Conservation (phyloP, 2,329 filamentous ascomycete species). For the Diaporthe nobilis region DNA sequence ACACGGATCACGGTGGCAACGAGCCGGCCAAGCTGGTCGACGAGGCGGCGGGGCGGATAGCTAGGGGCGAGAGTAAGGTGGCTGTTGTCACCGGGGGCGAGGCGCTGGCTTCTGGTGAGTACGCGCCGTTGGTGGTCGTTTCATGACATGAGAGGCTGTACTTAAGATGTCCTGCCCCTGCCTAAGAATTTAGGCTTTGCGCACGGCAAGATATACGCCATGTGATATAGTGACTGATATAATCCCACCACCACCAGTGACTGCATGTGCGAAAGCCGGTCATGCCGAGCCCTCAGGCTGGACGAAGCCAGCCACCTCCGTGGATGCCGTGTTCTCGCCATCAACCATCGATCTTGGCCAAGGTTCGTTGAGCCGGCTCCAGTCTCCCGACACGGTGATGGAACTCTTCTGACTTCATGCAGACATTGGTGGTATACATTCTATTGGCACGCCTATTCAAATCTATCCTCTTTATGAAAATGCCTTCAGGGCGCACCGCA, state of each 20-base stretch:
- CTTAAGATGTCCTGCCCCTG: neutral
- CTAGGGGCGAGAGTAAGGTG: constrained; percentile 66
- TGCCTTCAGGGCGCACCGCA: constrained; percentile 68
- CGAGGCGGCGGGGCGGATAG: constrained; percentile 71
- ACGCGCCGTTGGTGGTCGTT: neutral
- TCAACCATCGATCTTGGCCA: constrained; percentile 62
- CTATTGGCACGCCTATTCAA: constrained; percentile 74
- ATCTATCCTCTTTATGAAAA: constrained; percentile 79
- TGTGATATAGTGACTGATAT: neutral
- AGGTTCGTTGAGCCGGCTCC: constrained; percentile 57
- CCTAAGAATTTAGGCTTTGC: neutral
- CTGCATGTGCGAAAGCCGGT: constrained; percentile 52
- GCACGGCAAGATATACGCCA: neutral
- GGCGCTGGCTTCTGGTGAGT: constrained; percentile 70
- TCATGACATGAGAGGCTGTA: neutral
- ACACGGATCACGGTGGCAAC: constrained; percentile 74
- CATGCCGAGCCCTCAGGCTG: constrained; percentile 69
- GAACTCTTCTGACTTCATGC: neutral
- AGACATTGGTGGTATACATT: constrained; percentile 70
- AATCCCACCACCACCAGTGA: constrained; percentile 42
- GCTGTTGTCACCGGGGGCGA: constrained; percentile 75
- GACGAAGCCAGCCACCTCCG: constrained; percentile 58
- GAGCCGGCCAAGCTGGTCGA: constrained; percentile 75
- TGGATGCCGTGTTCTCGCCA: constrained; percentile 50
- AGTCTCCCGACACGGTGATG: constrained; percentile 54